phyloP scores from a whole-genome alignment of 176 grass and related monocot species.

The Carex pumila region DNA sequence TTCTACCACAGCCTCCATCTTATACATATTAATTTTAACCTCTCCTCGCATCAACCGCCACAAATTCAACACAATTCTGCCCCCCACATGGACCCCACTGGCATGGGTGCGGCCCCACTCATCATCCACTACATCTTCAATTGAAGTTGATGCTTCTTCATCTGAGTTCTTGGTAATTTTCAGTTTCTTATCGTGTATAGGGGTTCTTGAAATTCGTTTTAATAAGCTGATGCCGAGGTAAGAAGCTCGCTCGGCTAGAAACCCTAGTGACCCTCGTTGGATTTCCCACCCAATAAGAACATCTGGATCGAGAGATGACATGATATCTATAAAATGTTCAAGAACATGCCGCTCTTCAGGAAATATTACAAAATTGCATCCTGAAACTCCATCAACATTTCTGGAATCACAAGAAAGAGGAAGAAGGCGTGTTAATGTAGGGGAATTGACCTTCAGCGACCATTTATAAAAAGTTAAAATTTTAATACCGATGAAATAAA shows the following conservation, averaged over 20 bases:
- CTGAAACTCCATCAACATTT: constrained; percentile 58
- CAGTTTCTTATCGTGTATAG: constrained; percentile 37
- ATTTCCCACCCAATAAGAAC: constrained; percentile 90
- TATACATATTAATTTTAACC: constrained; percentile 88
- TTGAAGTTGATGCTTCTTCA: constrained; percentile 32
- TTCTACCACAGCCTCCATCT: constrained; percentile 73
- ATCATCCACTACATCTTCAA: constrained; percentile 40
- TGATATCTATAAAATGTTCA: constrained; percentile 50
- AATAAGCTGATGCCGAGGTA: constrained; percentile 65
- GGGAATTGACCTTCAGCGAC: background rate
- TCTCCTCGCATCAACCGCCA: constrained; percentile 90
- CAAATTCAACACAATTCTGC: constrained; percentile 86
- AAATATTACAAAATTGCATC: constrained; percentile 39
- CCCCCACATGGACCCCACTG: constrained; percentile 82
- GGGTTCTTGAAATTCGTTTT: constrained; percentile 80
- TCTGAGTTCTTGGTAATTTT: constrained; percentile 37
- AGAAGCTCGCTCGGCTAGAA: constrained; percentile 85
- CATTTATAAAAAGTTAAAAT: background rate
- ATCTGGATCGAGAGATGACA: constrained; percentile 84
- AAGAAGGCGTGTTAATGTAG: constrained; percentile 14
- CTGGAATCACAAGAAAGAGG: constrained; percentile 35
- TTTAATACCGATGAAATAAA: constrained; percentile 2
- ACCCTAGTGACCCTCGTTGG: constrained; percentile 75
- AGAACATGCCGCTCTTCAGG: constrained; percentile 68
- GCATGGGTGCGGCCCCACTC: constrained; percentile 68